Evolutionary conservation across 1,284 basidiomycete species (phyloP), one percentile per base, ranked within the genome.

Genomic region (Peniophora sp.): DNA sequence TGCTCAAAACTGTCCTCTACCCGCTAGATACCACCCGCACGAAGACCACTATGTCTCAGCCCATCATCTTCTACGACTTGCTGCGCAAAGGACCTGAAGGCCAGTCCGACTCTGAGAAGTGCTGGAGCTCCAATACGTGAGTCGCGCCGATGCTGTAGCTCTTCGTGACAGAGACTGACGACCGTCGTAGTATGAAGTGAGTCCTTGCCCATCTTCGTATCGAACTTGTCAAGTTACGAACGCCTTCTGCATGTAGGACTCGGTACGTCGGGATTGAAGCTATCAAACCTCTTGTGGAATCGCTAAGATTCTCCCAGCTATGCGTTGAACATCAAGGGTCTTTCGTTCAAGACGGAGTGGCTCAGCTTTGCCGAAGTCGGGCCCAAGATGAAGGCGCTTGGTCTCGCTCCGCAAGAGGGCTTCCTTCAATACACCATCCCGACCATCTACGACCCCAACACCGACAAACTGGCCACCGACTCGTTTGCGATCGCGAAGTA

Each of bases 351-450:
- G 50, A 70, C 66, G 32, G 60, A 61, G 22, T 69, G 65, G 64
- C 55, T 69, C 34, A 62, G 65, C 46, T 68, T 63, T 47, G 65
- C 66, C 3, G 66, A 69, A 51, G 65, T 71, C 55, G 62, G 61
- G 34, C 46, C 57, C 2, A 48, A 61, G 10, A 59, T 55, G 50
- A 59, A 58, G 53, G 55, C 60, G 35, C 53, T 68, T 53, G 66
- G 64, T 3, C 62, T 59, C 0, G 57, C 66, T 1, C 63, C 61
- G 0, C 17, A 24, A 11, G 57, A 43, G 19, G 51, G 57, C 5
- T 24, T 49, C 1, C 56, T 55, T 3, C 47, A 54, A 24, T 71
- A 69, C 56, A 69, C 68, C 5, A 53, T 69, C n/a, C 68, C 69
- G 11, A 57, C 60, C 41, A 66, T 69, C 52, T 54, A 58, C 55